These are phyloP conservation scores for Phytophthora colocasiae DNA, from an alignment of 352 stramenopile genomes.

Conservation along the genomic window DNA sequence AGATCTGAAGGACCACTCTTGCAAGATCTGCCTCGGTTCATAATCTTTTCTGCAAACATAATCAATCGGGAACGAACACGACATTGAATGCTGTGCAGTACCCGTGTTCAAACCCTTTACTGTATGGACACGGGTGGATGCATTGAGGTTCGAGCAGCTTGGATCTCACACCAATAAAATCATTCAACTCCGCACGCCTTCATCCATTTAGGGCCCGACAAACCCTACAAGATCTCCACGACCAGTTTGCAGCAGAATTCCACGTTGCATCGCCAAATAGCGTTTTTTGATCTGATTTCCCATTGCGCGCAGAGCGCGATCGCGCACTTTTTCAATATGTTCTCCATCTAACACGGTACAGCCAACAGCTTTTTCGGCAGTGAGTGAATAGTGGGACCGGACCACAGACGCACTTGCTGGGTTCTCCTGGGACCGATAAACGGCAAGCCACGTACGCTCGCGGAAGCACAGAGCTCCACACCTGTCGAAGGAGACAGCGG, in stretches of 20 bases:
- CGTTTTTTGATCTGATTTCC: constrained; percentile 17
- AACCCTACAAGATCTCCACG: constrained; percentile 13
- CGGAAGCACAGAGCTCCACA: constrained; percentile 25
- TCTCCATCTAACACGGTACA: constrained; percentile 20
- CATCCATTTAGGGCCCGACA: constrained; percentile 4
- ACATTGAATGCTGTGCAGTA: background rate
- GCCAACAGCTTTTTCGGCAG: constrained; percentile 21
- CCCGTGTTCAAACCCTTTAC: background rate
- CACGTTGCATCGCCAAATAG: constrained; percentile 24
- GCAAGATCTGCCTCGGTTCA: background rate
- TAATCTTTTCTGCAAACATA: constrained; percentile 1
- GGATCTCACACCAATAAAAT: too few relatives aligned
- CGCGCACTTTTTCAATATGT: constrained; percentile 13
- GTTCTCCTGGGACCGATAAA: constrained; percentile 4
- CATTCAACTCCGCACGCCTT: too few relatives aligned
- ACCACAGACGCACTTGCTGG: constrained; percentile 15
- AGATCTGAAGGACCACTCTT: constrained; percentile 6
- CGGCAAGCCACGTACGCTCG: constrained; percentile 20
- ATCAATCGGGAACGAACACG: background rate
- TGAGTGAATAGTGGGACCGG: constrained; percentile 14
- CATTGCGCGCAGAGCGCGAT: constrained; percentile 11
- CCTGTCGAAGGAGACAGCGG: constrained; percentile 23
- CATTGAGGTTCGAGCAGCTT: too few relatives aligned
- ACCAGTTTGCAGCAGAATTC: constrained; percentile 13
- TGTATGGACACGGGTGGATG: background rate